A percentile compares a stretch with the other conserved stretches of the same genome.
phyloP scores from a whole-genome alignment of 225 moss, liverwort and hornwort genomes.

The Anthoceros angustus region DNA sequence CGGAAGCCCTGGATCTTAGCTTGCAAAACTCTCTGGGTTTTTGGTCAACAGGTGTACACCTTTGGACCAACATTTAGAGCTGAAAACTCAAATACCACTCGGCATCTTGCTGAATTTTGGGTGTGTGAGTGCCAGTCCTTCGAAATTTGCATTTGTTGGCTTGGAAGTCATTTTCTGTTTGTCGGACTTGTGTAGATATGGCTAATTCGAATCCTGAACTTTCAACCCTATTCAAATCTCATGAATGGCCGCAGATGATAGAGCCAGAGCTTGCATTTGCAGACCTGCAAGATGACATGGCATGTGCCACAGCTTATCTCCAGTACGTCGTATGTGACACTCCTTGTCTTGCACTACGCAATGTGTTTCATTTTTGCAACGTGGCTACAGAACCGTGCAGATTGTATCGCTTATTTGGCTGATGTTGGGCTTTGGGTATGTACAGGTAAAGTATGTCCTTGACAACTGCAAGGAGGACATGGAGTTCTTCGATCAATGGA shows the following conservation, averaged over 20 bases:
- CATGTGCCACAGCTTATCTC: slow-evolving; percentile 87
- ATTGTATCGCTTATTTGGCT: background rate
- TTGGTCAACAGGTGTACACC: slow-evolving; percentile 54
- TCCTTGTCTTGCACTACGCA: background rate
- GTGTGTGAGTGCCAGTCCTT: slow-evolving; percentile 13
- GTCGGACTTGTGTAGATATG: background rate
- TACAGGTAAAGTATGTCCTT: slow-evolving; percentile 64
- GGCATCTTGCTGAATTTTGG: slow-evolving; percentile 97
- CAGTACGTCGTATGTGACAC: slow-evolving; percentile 61
- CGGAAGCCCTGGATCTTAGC: too few relatives aligned
- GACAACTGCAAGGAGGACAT: slow-evolving; percentile 91
- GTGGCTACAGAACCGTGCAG: background rate
- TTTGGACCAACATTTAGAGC: slow-evolving; percentile 99
- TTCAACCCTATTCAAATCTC: background rate
- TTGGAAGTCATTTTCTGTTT: slow-evolving; percentile 7
- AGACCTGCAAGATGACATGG: slow-evolving; percentile 91
- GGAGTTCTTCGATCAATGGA: slow-evolving; percentile 90
- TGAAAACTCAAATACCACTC: slow-evolving; percentile 83
- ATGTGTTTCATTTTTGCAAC: background rate
- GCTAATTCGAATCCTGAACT: background rate
- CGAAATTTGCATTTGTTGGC: slow-evolving; percentile 6
- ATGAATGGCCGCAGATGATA: slow-evolving; percentile 66
- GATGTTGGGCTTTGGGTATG: background rate
- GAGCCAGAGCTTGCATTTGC: slow-evolving; percentile 99
- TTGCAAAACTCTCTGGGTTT: too few relatives aligned